Evolutionary conservation across 2,329 filamentous ascomycete genomes (phyloP), one percentile per base, ranked within the genome.

Genomic region (Sclerotinia minor): DNA sequence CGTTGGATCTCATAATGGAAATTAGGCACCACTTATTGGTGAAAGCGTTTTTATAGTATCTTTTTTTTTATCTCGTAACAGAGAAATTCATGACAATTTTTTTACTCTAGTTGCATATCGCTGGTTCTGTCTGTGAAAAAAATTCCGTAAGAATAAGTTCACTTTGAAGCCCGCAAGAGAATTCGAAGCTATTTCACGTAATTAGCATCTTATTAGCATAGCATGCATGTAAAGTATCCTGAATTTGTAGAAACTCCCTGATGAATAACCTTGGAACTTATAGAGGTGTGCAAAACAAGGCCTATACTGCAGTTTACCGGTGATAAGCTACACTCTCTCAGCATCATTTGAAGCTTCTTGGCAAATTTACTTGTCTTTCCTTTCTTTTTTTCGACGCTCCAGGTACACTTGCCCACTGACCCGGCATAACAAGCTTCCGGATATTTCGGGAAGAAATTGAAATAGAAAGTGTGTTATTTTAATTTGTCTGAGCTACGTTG

Each of bases 41-140:
- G 35, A 32, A 45, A 44, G 29, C 29, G n/a, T 49, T 55, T 41
- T 64, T 64, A 53, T 64, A 55, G 35, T 26, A 49, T n/a, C 35
- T 35, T 35, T 0, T 41, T 41, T 32, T 35, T n/a, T 7, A n/a
- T n/a, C 44, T 32, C n/a, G 19, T 13, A 32, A 13, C 19, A 24
- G 26, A 60, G 29, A 60, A 32, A 17, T 32, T 49, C 11, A 60
- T 26, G 3, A 49, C 29, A 3, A 0, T 9, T 49, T 41, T 60
- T 32, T 49, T 13, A 7, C 21, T 35, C 21, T 35, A 15, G 9
- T 60, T 60, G 44, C 17, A 60, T 19, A 60, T 60, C 21, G 8
- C 26, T 60, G 5, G 29, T 19, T 29, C 44, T 60, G 4, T 13
- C n/a, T 19, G 26, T 49, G 24, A 49, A 13, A 49, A 49, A 17